Evolutionary conservation across 768 basidiomycete species (phyloP).

Genomic region (Auriculariales sp.): DNA sequence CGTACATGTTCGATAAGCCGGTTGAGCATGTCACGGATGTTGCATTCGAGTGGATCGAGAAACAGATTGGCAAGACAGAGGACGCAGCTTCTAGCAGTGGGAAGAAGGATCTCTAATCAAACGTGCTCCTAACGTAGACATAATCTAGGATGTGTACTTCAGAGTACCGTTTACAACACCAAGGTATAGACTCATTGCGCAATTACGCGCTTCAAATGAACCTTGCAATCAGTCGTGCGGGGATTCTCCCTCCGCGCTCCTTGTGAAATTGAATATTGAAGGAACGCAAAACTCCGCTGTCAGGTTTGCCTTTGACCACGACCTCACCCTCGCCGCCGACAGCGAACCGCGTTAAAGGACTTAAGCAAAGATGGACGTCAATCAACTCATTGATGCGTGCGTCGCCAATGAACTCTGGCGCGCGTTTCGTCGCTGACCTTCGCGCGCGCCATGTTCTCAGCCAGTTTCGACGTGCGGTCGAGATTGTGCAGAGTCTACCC

Average conservation of each 20-base stretch:
- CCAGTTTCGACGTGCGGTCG: slow-evolving; percentile 87
- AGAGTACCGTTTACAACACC: too few relatives aligned
- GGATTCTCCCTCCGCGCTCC: too few relatives aligned
- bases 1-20: slow-evolving; percentile 68
- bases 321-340: too few relatives aligned
- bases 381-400: neutral
- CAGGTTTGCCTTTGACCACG: too few relatives aligned
- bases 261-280: too few relatives aligned
- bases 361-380: slow-evolving; percentile 2
- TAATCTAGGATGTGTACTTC: too few relatives aligned
- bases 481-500: slow-evolving; percentile 83
- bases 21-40: slow-evolving; percentile 56
- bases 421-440: neutral
- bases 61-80: slow-evolving; percentile 31
- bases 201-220: too few relatives aligned
- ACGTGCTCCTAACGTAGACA: too few relatives aligned
- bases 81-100: slow-evolving; percentile 1
- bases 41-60: slow-evolving; percentile 57
- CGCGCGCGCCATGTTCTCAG: slow-evolving; percentile 13
- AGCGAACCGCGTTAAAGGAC: too few relatives aligned
- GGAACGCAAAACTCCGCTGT: too few relatives aligned
- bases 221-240: too few relatives aligned
- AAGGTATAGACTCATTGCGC: too few relatives aligned
- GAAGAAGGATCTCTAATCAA: neutral
- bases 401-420: neutral